Base-by-base conservation (phyloP, 2,329 filamentous ascomycete genomes). In the Sporothrix brunneoviolacea region DNA sequence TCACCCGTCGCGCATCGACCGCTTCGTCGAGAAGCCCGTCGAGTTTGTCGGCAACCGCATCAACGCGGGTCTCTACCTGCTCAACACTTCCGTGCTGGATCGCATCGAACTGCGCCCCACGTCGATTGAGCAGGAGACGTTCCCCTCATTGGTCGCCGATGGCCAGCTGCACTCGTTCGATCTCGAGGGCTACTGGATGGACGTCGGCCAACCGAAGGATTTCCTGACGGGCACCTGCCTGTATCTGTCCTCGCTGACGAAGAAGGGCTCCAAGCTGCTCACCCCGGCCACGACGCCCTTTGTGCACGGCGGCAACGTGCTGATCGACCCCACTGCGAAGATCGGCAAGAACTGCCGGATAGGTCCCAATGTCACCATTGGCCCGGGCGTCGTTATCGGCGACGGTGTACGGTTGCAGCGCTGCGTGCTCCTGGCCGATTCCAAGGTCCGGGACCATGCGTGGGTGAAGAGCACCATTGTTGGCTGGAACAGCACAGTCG, bases 391-490 rank as follows among this genome's bases (percentile, higher is more conserved):
- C 39, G 83, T 95, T 41, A 79, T 98, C 52, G 91, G 91, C 50
- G 91, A 98, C 59, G 93, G 91, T 65, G 93, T 96, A 37, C 83
- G 91, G 60, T 79, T 98, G 58, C 91, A 97, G 72, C 84, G 93
- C 61, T 95, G 88, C 64, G 93, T 97, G 21, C 72, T 98, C 51
- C 79, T 98, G 58, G 80, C 85, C 55, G 87, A 88, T 63, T 89
- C 86, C 71, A 95, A 94, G 75, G 85, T 96, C 71, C 96, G 96
- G 80, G 93, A 98, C 67, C 91, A 98, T 68, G 93, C 93, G 42
- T 97, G 91, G 91, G 82, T 98, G 69, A 97, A 97, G 83, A 94
- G 88, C 67, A 93, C 91, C 62, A 97, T 98, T 68, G 90, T 97
- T 48, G 91, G 91, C 64, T 98, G 91, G 91, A 95, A 96, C 79